Evolutionary conservation across 2,329 filamentous ascomycete species (phyloP), one percentile per base, ranked within the genome.

Genomic region (Ustilaginoidea virens): DNA sequence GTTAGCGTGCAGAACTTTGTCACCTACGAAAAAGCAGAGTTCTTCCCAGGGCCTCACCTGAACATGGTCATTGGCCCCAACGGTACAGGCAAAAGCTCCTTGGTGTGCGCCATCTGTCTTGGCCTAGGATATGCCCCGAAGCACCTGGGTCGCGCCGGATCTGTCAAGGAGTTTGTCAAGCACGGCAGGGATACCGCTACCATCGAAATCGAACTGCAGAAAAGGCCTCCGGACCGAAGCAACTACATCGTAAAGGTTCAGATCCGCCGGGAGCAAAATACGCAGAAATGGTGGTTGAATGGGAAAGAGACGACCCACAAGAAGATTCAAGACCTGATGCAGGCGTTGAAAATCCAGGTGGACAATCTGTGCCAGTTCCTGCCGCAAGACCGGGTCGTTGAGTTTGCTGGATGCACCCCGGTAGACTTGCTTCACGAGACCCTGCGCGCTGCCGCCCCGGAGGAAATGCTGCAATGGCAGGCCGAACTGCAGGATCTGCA

Each of bases 21-120:
- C 31, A 98, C 90, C 0, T 98, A 98, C 55, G 85, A 81, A 28
- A 74, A 77, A 30, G 87, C 85, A 31, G 86, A 93, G 39, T 94
- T 96, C 52, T 72, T 78, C 33, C 83, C 85, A 9, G 90, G 90
- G 0, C 87, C 90, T 1, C 87, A 81, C 48, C 55, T 98, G 45
- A 98, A 98, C 50, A 96, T 98, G 87, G 77, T 98, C 30, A 93
- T 98, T 41, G 90, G 90, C 0, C 90, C 90, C n/a, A 98, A 98
- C 45, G 90, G 90, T 19, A 96, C 90, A 0, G 90, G 90, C 31
- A 98, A 98, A 56, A 96, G 87, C 55, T 94, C 90, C 0, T 64
- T 98, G 16, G 87, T 98, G 24, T 98, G 90, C 54, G 90, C 90
- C 25, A 92, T 98, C 40, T 96, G 90, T 46, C 58, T 98, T 10